Base-by-base conservation (phyloP, 1,284 basidiomycete species). In the Cutaneotrichosporon sp. region DNA sequence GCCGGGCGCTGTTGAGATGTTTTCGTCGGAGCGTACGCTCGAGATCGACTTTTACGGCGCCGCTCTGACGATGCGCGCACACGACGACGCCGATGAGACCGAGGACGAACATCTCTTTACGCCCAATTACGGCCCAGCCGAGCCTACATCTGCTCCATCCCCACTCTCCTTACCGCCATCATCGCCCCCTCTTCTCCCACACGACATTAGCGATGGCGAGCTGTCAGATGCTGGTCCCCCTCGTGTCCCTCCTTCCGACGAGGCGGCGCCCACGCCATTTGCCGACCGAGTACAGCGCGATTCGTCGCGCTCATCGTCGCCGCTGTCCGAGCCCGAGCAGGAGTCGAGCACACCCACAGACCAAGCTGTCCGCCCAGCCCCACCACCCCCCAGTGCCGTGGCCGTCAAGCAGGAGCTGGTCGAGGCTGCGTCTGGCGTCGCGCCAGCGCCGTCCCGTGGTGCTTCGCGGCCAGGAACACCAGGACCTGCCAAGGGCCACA, bases 21-120 rank as follows among this genome's bases (percentile, higher is more conserved):
- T 58, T 15, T 30, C 53, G 0, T 34, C 53, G 3, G 53, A 52
- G 4, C 38, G 44, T 10, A 13, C 18, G 8, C 60, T 69, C 23
- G 58, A 62, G 38, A 42, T 75, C 20, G 67, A 72, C 55, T 75
- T 75, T 46, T 72, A 70, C 56, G 72, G 70, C 4, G 64, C 58
- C 12, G 59, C 57, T 37, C 64, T 69, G 9, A 15, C 56, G 5
- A 30, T 72, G 15, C 21, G 40, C 2, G 49, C 51, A 15, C 12
- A 35, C 5, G 55, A 52, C 14, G 40, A 46, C 20, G 20, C 41
- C 10, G 49, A 51, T 22, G 46, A 38, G 21, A 44, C 46, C 12
- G 53, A 58, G 41, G 40, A 40, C 33, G 56, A 61, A 33, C 33
- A 49, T 3, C 45, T 54, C 18, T 56, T 55, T 34, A 55, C 54